Base-by-base conservation (phyloP, 1,284 basidiomycete species). In the Ganoderma leucocontextum region DNA sequence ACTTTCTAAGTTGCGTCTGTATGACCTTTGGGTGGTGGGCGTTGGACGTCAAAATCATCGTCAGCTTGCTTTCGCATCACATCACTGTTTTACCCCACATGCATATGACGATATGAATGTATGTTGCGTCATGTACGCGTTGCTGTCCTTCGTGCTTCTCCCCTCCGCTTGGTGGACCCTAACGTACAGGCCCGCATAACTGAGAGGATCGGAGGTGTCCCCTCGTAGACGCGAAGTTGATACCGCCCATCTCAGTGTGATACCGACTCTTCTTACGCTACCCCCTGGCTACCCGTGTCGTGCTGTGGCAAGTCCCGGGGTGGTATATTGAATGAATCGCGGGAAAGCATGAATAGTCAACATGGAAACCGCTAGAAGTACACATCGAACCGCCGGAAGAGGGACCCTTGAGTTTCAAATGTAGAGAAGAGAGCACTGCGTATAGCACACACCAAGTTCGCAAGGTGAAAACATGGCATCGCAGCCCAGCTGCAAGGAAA, bases 1-100 rank as follows among this genome's bases (percentile, higher is more conserved):
- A 95, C 93, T 60, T 94, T 94, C 83, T 79, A 74, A 73, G 72
- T 52, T 49, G 68, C 49, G 17, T 25, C 29, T 39, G 42, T 71
- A 42, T 67, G 60, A 41, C 42, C 35, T 36, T 12, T 60, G 59
- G 52, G 8, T 62, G 65, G 60, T 65, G 42, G 65, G 61, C 63
- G 59, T 64, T 64, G 36, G 60, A 63, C 35, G 72, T 58, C 62
- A 73, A 71, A 73, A 68, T 35, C 58, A 62, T 71, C 62, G 69
- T 71, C 68, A 66, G 36, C 29, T 66, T 63, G 69, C 63, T 63
- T 63, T 59, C 65, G 22, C 60, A 64, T 59, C 58, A 19, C 61
- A 62, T 58, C 63, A 49, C 62, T 67, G 69, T 69, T 19, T 61
- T 64, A 64, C 60, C 39, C 59, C 58, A 70, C 67, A 72, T 72